phyloP scores from a whole-genome alignment of 208 protist species.

The Herpetomonas tarakana region DNA sequence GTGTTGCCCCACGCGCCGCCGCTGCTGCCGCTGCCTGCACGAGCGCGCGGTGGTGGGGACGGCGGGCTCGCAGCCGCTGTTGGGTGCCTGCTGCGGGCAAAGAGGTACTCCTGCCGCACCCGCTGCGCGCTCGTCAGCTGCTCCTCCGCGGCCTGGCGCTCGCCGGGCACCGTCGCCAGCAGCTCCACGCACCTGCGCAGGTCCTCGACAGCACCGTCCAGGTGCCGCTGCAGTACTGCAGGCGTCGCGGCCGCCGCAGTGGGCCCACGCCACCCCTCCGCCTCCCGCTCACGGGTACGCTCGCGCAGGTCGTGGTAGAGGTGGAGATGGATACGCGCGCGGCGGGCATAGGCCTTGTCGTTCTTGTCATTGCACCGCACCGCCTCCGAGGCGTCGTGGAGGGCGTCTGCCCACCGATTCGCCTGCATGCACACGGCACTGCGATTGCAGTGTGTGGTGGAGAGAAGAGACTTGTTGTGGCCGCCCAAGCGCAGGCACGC shows the following conservation, averaged over 20 bases:
- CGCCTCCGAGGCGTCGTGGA: slow-evolving; percentile 33
- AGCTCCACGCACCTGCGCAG: neutral
- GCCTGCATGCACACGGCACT: slow-evolving; percentile 78
- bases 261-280: slow-evolving; percentile 8
- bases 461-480: slow-evolving; percentile 56
- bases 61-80: neutral
- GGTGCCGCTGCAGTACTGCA: slow-evolving; percentile 7
- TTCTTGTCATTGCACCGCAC: slow-evolving; percentile 47
- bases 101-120: neutral
- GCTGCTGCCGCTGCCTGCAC: neutral
- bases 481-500: slow-evolving; percentile 39
- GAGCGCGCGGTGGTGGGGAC: neutral
- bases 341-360: slow-evolving; percentile 53
- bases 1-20: neutral
- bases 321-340: slow-evolving; percentile 59
- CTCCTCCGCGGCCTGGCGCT: neutral
- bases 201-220: slow-evolving; percentile 19
- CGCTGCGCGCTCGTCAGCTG: neutral
- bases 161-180: neutral
- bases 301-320: slow-evolving; percentile 23
- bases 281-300: slow-evolving; percentile 19
- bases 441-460: slow-evolving; percentile 75
- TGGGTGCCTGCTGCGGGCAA: neutral
- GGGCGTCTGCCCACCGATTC: slow-evolving; percentile 49
- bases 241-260: slow-evolving; percentile 7